These are phyloP conservation scores for Salvia sclarea DNA, from an alignment of 305 asterid species.

Conservation along the genomic window DNA sequence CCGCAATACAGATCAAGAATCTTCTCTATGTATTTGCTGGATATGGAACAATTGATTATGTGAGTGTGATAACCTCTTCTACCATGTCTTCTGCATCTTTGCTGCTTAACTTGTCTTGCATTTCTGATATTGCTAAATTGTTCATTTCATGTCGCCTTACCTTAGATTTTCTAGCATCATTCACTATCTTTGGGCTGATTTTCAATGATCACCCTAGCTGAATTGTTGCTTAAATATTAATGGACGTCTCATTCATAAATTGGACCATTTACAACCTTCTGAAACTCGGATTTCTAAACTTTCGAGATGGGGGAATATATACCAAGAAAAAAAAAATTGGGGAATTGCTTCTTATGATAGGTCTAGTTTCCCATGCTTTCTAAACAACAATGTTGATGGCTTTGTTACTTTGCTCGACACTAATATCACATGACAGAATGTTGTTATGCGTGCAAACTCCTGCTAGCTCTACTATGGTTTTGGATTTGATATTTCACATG, in stretches of 20 bases:
- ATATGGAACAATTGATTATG: slow-evolving; percentile 89
- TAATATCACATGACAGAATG: slow-evolving; percentile 9
- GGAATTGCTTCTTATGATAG: slow-evolving; percentile 3
- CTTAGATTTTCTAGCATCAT: background rate
- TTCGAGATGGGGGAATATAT: slow-evolving; percentile 20
- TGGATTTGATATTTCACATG: slow-evolving; percentile 1
- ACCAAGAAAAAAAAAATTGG: background rate
- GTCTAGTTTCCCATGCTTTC: background rate
- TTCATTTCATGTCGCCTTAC: background rate
- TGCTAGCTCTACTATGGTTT: slow-evolving; percentile 8
- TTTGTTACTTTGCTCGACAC: slow-evolving; percentile 7
- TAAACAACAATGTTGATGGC: slow-evolving; percentile 9
- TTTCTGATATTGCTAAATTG: slow-evolving; percentile 4
- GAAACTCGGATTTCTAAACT: slow-evolving; percentile 10
- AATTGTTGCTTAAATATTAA: background rate
- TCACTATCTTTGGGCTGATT: background rate
- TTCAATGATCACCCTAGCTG: no score
- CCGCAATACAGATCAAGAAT: slow-evolving; percentile 80
- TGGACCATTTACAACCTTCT: background rate
- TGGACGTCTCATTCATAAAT: background rate
- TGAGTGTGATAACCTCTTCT: slow-evolving; percentile 34
- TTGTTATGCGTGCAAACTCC: background rate
- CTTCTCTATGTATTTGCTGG: slow-evolving; percentile 94
- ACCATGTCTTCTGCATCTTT: slow-evolving; percentile 5
- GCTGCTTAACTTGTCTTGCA: slow-evolving; percentile 22